Evolutionary conservation across 192 early-diverging fungal genomes (phyloP).

Genomic region (Gryganskiella cystojenkinii): DNA sequence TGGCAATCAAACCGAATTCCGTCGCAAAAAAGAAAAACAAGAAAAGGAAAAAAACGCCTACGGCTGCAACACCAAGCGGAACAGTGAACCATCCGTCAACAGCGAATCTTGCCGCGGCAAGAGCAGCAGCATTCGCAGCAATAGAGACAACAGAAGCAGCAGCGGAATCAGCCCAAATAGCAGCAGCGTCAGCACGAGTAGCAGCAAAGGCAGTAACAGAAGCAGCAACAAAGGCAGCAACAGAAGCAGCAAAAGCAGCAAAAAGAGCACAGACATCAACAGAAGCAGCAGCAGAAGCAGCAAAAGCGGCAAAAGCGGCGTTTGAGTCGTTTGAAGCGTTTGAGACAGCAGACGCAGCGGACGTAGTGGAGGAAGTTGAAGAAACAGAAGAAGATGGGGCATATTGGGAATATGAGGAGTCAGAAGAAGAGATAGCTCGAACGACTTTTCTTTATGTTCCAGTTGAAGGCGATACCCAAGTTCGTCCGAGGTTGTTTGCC

Average conservation of each 20-base stretch:
- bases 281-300: neutral
- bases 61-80: neutral
- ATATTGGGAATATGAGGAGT: neutral
- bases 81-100: conserved; percentile 4
- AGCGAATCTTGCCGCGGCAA: neutral
- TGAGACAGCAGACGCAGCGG: neutral
- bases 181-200: neutral
- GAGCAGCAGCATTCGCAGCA: neutral
- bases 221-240: neutral
- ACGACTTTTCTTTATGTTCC: conserved; percentile 20
- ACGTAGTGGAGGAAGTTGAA: neutral
- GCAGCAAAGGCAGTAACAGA: neutral
- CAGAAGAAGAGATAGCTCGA: neutral
- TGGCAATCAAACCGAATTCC: neutral
- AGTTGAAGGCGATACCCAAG: conserved; percentile 17
- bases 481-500: neutral
- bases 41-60: conserved; percentile 4
- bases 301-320: neutral
- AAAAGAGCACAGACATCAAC: no score
- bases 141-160: neutral
- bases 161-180: conserved; percentile 5
- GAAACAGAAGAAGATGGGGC: neutral
- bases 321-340: no score
- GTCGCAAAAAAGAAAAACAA: conserved; percentile 5
- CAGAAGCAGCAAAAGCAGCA: conserved; percentile 5